Conservation (phyloP, 2,329 filamentous ascomycete species). For the Hawksworthiomyces lignivorus region DNA sequence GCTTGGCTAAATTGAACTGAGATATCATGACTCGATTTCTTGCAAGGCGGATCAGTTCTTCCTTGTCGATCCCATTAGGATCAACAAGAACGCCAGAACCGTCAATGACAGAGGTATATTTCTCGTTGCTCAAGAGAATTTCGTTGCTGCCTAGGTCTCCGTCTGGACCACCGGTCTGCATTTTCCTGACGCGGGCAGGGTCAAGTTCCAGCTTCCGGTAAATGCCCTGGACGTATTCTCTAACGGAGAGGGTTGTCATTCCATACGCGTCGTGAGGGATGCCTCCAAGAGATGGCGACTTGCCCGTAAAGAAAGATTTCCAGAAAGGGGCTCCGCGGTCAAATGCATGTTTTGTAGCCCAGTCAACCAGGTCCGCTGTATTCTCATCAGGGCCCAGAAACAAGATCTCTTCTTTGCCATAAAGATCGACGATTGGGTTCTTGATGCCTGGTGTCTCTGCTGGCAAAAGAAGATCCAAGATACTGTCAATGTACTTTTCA, state of each 20-base stretch:
- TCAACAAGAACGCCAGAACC: slow-evolving; percentile 92
- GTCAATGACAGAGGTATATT: slow-evolving; percentile 92
- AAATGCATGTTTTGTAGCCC: slow-evolving; percentile 95
- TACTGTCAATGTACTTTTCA: slow-evolving; percentile 99
- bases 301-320: slow-evolving; percentile 99
- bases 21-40: slow-evolving; percentile 84
- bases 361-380: slow-evolving; percentile 92
- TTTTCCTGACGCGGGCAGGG: slow-evolving; percentile 75
- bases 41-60: slow-evolving; percentile 77
- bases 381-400: slow-evolving; percentile 99
- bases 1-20: slow-evolving; percentile 75
- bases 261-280: slow-evolving; percentile 95
- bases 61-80: slow-evolving; percentile 76
- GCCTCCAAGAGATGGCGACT: slow-evolving; percentile 89
- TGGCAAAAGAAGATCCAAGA: slow-evolving; percentile 86
- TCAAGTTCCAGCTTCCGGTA: slow-evolving; percentile 94
- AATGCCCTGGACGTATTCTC: slow-evolving; percentile 92
- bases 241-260: slow-evolving; percentile 95
- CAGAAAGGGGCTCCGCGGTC: slow-evolving; percentile 88
- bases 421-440: slow-evolving; percentile 92
- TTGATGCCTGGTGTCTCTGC: slow-evolving; percentile 94
- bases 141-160: slow-evolving; percentile 97
- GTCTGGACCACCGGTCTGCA: slow-evolving; percentile 96
- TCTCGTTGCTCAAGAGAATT: slow-evolving; percentile 91
- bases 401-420: slow-evolving; percentile 91